Conservation (phyloP, 2,329 filamentous ascomycete genomes). For the Aureobasidium sp. region DNA sequence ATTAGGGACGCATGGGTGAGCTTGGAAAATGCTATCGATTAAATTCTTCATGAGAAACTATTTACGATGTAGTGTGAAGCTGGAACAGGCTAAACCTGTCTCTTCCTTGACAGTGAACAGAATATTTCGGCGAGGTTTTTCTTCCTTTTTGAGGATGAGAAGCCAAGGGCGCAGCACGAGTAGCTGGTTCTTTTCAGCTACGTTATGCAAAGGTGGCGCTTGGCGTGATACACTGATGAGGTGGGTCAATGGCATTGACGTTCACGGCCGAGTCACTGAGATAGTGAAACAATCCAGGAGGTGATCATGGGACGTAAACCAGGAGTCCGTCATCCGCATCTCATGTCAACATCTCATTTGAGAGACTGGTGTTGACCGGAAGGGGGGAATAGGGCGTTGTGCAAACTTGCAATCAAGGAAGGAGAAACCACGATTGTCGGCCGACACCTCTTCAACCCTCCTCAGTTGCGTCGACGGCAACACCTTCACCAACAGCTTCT, state of each 20-base stretch:
- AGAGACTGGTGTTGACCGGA: not conserved
- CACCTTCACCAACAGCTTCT: conserved; percentile 1
- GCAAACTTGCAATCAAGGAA: not conserved
- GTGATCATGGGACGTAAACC: not conserved
- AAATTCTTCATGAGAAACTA: not conserved
- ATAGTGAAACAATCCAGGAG: not conserved
- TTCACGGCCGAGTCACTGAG: not conserved
- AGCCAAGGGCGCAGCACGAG: not conserved
- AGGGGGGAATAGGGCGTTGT: not conserved
- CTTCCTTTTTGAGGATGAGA: not conserved
- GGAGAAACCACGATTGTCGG: not conserved
- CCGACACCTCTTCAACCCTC: conserved; percentile 7
- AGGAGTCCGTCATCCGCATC: not conserved
- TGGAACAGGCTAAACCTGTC: not conserved
- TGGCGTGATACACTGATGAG: not conserved
- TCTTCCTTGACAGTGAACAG: not conserved
- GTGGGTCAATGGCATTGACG: not conserved
- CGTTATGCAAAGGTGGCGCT: not conserved
- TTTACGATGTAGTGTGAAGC: not conserved
- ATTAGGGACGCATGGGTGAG: not conserved
- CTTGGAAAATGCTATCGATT: not conserved
- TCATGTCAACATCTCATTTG: not conserved
- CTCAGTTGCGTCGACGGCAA: not conserved
- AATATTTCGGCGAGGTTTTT: not conserved
- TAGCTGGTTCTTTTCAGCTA: not conserved